Percentiles rank a stretch among this genome's conserved stretches.
phyloP scores from a whole-genome alignment of 176 grass and related monocot species.

The Avena atlantica region DNA sequence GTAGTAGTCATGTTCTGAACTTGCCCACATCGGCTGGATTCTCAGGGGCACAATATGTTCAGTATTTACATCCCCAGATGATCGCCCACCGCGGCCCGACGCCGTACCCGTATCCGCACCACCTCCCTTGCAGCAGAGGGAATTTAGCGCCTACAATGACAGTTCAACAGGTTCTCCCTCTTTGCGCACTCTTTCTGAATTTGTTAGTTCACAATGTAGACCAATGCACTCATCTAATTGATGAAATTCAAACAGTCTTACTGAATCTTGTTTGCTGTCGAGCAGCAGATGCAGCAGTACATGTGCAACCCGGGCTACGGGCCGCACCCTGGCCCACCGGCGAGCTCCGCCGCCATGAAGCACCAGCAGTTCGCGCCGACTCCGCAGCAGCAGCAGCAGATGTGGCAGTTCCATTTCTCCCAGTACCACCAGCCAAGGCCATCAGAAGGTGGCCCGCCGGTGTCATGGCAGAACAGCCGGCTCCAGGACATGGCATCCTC shows the following conservation, averaged over 20 bases:
- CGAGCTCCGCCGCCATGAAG: conserved; percentile 38
- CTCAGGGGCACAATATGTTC: conserved; percentile 39
- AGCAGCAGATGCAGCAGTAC: conserved; percentile 53
- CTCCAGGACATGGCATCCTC: conserved; percentile 34
- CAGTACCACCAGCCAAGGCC: conserved; percentile 54
- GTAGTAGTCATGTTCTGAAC: conserved; percentile 26
- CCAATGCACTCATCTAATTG: neutral
- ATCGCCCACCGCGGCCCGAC: neutral
- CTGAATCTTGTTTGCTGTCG: neutral
- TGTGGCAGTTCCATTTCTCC: conserved; percentile 52
- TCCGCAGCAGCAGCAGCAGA: conserved; percentile 40
- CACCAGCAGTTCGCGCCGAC: conserved; percentile 35
- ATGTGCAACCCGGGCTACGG: conserved; percentile 46
- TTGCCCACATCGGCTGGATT: neutral
- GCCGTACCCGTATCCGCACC: conserved; percentile 29
- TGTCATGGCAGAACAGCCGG: conserved; percentile 32
- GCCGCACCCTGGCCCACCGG: neutral
- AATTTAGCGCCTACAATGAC: neutral
- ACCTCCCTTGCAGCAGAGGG: conserved; percentile 48
- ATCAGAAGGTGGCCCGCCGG: neutral
- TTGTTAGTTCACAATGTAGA: neutral
- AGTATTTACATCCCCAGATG: conserved; percentile 57
- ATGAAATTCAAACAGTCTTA: neutral
- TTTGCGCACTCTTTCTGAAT: neutral
- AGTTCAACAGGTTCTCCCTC: conserved; percentile 45